A percentile compares a stretch with the other conserved stretches of the same genome.
Conservation (phyloP, 192 early-diverging fungal genomes). For the Pilaira anomala region DNA sequence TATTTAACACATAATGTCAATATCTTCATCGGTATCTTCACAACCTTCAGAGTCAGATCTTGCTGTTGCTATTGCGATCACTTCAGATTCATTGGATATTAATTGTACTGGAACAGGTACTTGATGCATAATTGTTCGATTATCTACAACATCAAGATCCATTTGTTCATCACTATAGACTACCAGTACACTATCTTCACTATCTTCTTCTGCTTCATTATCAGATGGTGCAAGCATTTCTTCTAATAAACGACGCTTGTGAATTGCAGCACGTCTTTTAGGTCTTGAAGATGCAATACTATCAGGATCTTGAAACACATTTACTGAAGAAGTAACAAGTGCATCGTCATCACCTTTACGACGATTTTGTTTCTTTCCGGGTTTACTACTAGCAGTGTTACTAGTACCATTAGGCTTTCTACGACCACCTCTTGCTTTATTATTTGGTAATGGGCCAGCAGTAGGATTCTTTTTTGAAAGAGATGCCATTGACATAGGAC, state of each 20-base stretch:
- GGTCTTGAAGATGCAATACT: slow-evolving; percentile 27
- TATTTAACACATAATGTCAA: slow-evolving; percentile 38
- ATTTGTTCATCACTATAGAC: slow-evolving; percentile 33
- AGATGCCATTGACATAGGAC: slow-evolving; percentile 22
- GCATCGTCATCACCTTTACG: slow-evolving; percentile 7
- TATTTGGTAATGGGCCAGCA: background rate
- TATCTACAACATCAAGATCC: slow-evolving; percentile 32
- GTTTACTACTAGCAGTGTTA: too few species aligned
- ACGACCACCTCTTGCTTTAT: background rate
- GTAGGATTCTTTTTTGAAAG: slow-evolving; percentile 5
- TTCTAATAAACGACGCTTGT: slow-evolving; percentile 40
- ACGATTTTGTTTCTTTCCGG: background rate
- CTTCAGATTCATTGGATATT: background rate
- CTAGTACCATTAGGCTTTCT: background rate
- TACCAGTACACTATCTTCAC: slow-evolving; percentile 21
- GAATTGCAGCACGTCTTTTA: slow-evolving; percentile 34
- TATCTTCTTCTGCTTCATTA: slow-evolving; percentile 15
- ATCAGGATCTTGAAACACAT: slow-evolving; percentile 18
- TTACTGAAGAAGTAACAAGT: slow-evolving; percentile 2
- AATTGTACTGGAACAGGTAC: background rate
- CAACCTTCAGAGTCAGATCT: slow-evolving; percentile 1
- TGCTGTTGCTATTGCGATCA: background rate
- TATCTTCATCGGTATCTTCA: slow-evolving; percentile 35
- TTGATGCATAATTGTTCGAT: slow-evolving; percentile 33
- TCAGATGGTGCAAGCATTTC: slow-evolving; percentile 30